Base-by-base conservation (phyloP, 192 early-diverging fungal species). In the Gryganskiella cystojenkinii region DNA sequence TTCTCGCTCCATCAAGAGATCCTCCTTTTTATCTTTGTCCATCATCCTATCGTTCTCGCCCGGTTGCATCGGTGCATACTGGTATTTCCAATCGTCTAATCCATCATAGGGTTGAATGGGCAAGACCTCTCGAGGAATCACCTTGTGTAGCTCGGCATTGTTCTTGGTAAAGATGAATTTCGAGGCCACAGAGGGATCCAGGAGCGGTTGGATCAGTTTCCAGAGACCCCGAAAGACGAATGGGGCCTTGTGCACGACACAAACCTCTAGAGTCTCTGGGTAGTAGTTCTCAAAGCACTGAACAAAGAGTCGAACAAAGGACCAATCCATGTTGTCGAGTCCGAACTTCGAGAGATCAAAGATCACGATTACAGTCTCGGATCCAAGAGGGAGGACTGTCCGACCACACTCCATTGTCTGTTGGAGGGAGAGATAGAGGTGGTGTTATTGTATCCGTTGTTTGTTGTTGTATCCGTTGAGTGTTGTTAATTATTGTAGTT, bases 181-280 rank as follows among this genome's bases (percentile, higher is more conserved):
- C 44, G 85, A 83, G 31, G 89, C 95, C 2, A 98, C 96, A 17
- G 96, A 93, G 28, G 96, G 94, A 69, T 98, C 96, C 13, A 98
- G 83, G 65, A 95, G 80, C 33, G 93, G 92, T 47, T 88, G 82
- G 63, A 97, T 91, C 46, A 96, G 69, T 49, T 87, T 87, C 96
- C 96, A 98, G 54, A 94, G 82, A 51, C 89, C 89, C 61, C 88
- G 83, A 73, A 97, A 97, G 37, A 97, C 84, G 91, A 94, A 97
- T 28, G 95, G 94, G 1, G 95, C 94, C 58, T 90, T 89, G 74
- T 96, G 92, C 43, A 98, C 89, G 9, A 96, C 83, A 42, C 90
- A 89, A 8, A 86, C 74, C 37, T 94, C 96, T 6, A 98, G 86
- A 17, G 88, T 91, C 71, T 98, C 96, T 2, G 96, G 96, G 72